phyloP scores from a whole-genome alignment of 2,329 filamentous ascomycete species.

The Fusarium pseudoanthophilum region DNA sequence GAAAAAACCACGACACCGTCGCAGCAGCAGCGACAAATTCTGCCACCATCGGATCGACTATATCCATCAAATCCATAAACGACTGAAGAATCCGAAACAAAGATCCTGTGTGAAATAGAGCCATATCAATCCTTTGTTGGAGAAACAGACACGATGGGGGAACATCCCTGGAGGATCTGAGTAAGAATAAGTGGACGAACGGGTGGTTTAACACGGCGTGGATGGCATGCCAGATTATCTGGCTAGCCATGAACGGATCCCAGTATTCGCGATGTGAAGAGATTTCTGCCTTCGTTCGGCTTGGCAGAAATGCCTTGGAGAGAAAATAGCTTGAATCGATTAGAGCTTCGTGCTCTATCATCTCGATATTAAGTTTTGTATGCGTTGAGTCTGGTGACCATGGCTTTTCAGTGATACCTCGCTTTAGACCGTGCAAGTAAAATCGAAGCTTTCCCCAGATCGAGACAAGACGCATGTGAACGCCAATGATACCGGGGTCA shows the following conservation, averaged over 20 bases:
- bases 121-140: neutral
- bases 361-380: neutral
- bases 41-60: neutral
- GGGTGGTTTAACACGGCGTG: neutral
- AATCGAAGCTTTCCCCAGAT: neutral
- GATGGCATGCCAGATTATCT: neutral
- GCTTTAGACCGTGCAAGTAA: fast-evolving
- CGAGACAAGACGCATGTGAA: neutral
- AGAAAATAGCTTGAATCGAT: neutral
- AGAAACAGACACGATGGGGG: neutral
- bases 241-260: neutral
- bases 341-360: neutral
- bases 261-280: neutral
- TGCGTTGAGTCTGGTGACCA: neutral
- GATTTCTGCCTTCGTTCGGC: neutral
- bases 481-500: neutral
- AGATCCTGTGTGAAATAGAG: neutral
- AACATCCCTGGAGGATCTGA: neutral
- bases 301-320: neutral
- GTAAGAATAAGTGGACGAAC: neutral
- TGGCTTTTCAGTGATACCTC: neutral
- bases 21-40: neutral
- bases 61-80: neutral
- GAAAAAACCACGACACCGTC: neutral
- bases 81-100: neutral